Conservation (phyloP, 78 protist species). For the Dictyostelium intermedium region DNA sequence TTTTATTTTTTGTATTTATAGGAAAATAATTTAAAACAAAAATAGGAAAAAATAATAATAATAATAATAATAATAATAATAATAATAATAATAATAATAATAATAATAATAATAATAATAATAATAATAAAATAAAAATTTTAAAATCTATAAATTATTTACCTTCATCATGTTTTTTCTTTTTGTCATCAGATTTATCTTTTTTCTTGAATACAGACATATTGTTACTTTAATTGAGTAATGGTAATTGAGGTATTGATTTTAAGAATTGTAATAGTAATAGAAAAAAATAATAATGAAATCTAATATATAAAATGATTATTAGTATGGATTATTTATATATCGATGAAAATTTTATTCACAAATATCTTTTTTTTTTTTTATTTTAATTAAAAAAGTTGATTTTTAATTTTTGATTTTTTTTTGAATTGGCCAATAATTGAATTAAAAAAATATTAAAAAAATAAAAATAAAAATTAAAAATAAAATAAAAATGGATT, state of each 20-base stretch:
- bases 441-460: too few species aligned
- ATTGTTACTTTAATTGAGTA: not conserved
- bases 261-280: not conserved
- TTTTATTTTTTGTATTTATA: too few species aligned
- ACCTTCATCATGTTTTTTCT: slow-evolving; percentile 60
- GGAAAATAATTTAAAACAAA: too few species aligned
- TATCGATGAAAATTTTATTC: not conserved
- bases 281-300: not conserved
- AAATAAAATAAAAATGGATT: too few species aligned
- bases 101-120: not conserved
- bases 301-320: not conserved
- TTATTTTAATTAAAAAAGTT: too few species aligned
- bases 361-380: not conserved
- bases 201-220: slow-evolving; percentile 70
- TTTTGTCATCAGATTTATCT: slow-evolving; percentile 53
- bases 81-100: not conserved
- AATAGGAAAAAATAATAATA: too few species aligned
- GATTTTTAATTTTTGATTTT: too few species aligned
- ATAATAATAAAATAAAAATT: not conserved
- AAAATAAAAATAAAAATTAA: too few species aligned
- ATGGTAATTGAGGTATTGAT: not conserved
- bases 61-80: too few species aligned
- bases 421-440: not conserved
- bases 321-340: not conserved
- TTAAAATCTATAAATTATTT: not conserved